Percentiles rank a stretch among this genome's conserved stretches.
These are phyloP conservation scores for Gremmenia infestans DNA, from an alignment of 2,329 filamentous ascomycete genomes.

Conservation along the genomic window DNA sequence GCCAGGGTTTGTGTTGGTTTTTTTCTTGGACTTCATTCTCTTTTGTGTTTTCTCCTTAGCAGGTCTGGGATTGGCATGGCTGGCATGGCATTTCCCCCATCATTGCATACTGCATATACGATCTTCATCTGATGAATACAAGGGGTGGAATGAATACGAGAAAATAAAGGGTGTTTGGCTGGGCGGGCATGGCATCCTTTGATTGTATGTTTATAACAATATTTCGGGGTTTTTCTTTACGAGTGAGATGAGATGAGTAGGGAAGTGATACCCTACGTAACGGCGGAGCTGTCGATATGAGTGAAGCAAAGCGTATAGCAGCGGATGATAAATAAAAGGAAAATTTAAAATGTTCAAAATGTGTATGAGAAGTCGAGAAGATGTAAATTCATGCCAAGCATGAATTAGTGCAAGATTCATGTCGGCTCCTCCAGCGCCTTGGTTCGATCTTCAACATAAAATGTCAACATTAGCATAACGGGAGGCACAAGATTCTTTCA, in stretches of 20 bases:
- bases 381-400: no score
- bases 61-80: conserved; percentile 17
- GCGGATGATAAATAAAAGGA: not conserved
- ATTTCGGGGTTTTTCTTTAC: not conserved
- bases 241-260: not conserved
- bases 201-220: conserved; percentile 1
- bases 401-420: no score
- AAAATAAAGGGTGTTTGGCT: not conserved
- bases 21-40: conserved; percentile 9
- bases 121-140: conserved; percentile 1
- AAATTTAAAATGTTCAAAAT: not conserved
- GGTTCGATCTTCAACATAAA: no score
- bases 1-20: conserved; percentile 7
- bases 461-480: no score
- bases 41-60: conserved; percentile 6
- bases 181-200: not conserved
- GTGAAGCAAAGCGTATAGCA: not conserved
- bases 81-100: conserved; percentile 7
- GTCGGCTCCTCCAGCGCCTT: no score
- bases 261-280: not conserved
- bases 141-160: not conserved
- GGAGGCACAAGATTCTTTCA: no score
- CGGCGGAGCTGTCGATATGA: not conserved
- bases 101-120: conserved; percentile 10
- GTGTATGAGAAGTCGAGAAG: not conserved